Evolutionary conservation across 108 stramenopile species (phyloP), one percentile per base, ranked within the genome.

Genomic region (Bacterosira constricta): DNA sequence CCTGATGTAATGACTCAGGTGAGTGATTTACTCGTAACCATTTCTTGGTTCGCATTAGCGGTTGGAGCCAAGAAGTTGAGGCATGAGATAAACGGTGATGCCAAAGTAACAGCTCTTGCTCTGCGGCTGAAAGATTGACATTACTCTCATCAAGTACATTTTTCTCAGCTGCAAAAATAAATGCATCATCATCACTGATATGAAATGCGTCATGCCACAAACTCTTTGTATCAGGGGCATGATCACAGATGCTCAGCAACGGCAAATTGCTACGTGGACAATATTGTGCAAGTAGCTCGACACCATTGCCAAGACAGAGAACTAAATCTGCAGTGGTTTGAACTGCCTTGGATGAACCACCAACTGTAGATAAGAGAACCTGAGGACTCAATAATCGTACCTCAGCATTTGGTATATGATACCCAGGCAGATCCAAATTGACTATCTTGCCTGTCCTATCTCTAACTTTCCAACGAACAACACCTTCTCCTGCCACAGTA

Each of bases 111-210:
- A 69, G 30, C 45, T 69, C 67, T 39, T 82, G 81, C 41, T 88
- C 70, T 5, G 70, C 73, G 0, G 56, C 29, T 0, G 69, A 57
- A 5, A 90, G 49, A 53, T 90, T 90, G 0, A 11, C 37, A 62
- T 89, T 89, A 4, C 21, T 59, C n/a, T n/a, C n/a, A n/a, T n/a
- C n/a, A n/a, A n/a, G n/a, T 17, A 42, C 42, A 34, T 11, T 8
- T 11, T 29, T 13, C 6, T 27, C 23, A 25, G 44, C 36, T 44
- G 45, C 46, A 10, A 5, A 21, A 4, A 47, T 25, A 10, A 29
- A 41, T 8, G 31, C 34, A 17, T 38, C 38, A 27, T 58, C 13
- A 21, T 23, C 46, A 23, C 21, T 5, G 23, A 60, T 46, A 1
- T 26, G 23, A 30, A 71, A 71, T 8, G 59, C 37, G 11, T 61